phyloP scores from a whole-genome alignment of 73 alveolate species.

The Breviolum minutum region DNA sequence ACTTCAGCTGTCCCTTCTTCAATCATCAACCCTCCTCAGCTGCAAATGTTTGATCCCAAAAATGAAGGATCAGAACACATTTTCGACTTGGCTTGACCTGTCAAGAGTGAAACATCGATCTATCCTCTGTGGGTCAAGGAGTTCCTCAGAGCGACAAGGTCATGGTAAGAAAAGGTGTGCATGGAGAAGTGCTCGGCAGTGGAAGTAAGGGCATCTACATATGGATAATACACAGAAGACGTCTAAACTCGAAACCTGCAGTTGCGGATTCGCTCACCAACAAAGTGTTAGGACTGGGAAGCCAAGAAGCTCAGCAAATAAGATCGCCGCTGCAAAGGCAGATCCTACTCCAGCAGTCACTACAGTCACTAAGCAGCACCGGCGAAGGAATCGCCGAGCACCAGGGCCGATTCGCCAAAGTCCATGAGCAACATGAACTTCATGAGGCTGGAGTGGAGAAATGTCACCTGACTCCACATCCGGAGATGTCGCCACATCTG shows the following conservation, averaged over 20 bases:
- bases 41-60: no score
- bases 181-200: no score
- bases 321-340: conserved; percentile 10
- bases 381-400: conserved; percentile 32
- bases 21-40: no score
- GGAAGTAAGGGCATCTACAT: no score
- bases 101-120: not conserved
- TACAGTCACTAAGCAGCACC: conserved; percentile 36
- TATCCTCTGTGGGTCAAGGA: not conserved
- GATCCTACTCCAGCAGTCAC: not conserved
- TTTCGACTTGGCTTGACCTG: not conserved
- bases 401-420: conserved; percentile 77
- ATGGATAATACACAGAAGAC: no score
- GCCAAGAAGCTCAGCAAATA: conserved; percentile 13
- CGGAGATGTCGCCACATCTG: not conserved
- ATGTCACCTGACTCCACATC: not conserved
- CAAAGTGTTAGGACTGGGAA: no score
- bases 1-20: not conserved
- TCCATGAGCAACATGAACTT: conserved; percentile 33
- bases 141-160: not conserved
- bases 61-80: no score
- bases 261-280: no score
- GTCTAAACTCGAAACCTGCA: not conserved
- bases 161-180: no score
- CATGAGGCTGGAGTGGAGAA: not conserved